Evolutionary conservation across 2,329 filamentous ascomycete species (phyloP).

Genomic region (Paramyrothecium roridum): DNA sequence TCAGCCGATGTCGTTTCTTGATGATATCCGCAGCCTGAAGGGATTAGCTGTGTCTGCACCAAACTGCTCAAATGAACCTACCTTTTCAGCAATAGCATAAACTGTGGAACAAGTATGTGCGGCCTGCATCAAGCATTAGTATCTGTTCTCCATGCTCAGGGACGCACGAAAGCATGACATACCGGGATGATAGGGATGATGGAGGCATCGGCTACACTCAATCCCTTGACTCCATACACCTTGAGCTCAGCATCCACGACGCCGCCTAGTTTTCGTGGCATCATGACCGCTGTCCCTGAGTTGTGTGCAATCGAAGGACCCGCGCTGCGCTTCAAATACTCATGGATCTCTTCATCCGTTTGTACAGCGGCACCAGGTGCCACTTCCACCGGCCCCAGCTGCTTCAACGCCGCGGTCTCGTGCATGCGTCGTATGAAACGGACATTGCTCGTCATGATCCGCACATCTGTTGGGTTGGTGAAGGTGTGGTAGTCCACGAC

Average conservation of each 20-base stretch:
- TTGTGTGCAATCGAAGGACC: slow-evolving; percentile 11
- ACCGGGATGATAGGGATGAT: slow-evolving; percentile 13
- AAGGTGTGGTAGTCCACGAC: slow-evolving; percentile 46
- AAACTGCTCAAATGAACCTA: not conserved
- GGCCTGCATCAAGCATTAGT: slow-evolving; percentile 2
- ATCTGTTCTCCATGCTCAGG: not conserved
- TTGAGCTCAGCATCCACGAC: not conserved
- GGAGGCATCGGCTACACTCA: slow-evolving; percentile 15
- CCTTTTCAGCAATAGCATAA: slow-evolving; percentile 12
- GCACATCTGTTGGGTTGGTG: slow-evolving; percentile 40
- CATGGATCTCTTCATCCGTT: slow-evolving; percentile 36
- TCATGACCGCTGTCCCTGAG: not conserved
- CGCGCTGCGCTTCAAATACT: slow-evolving; percentile 35
- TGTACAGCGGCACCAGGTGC: slow-evolving; percentile 30
- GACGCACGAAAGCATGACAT: not conserved
- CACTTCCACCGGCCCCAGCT: slow-evolving; percentile 30
- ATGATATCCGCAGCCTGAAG: slow-evolving; percentile 11
- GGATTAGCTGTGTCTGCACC: not conserved
- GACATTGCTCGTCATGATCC: slow-evolving; percentile 42
- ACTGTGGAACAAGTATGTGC: slow-evolving; percentile 10
- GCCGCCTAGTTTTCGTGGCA: not conserved
- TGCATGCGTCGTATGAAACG: slow-evolving; percentile 34
- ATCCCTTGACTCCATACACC: not conserved
- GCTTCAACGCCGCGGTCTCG: slow-evolving; percentile 6
- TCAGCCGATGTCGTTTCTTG: slow-evolving; percentile 6